Percentiles rank a stretch among this genome's conserved stretches.
Evolutionary conservation across 2,329 filamentous ascomycete genomes (phyloP).

Genomic region (Exophiala sp.): DNA sequence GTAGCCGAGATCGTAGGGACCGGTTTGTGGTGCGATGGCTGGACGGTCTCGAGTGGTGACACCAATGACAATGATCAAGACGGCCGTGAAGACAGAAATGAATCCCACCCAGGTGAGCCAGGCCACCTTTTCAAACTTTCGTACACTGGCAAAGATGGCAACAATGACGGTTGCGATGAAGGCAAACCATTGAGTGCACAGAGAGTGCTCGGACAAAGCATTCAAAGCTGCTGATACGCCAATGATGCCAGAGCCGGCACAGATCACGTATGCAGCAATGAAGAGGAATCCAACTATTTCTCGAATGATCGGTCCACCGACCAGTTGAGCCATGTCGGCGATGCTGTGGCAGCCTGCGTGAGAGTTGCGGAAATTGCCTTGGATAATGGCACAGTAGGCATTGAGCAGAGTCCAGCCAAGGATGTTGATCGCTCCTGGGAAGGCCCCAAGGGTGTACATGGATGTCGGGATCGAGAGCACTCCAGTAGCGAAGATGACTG

Average conservation of each 20-base stretch:
- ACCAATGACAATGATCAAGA: conserved; percentile 12
- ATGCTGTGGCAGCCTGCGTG: conserved; percentile 46
- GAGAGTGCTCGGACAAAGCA: conserved; percentile 38
- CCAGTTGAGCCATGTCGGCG: neutral
- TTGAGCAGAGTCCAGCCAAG: conserved; percentile 47
- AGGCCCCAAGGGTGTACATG: conserved; percentile 45
- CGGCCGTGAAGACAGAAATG: conserved; percentile 31
- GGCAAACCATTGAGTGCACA: conserved; percentile 31
- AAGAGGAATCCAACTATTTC: conserved; percentile 32
- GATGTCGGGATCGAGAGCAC: conserved; percentile 46
- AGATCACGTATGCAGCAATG: conserved; percentile 39
- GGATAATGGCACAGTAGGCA: conserved; percentile 41
- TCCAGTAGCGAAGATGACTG: conserved; percentile 41
- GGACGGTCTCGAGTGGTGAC: conserved; percentile 36
- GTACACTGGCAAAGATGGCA: conserved; percentile 29
- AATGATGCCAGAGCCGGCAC: conserved; percentile 40
- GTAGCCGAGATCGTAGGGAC: conserved; percentile 31
- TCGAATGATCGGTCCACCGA: neutral
- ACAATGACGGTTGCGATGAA: conserved; percentile 29
- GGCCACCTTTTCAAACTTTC: conserved; percentile 31
- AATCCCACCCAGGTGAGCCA: conserved; percentile 60
- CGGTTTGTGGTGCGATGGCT: conserved; percentile 31
- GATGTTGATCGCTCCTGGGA: conserved; percentile 45
- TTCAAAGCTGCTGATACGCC: conserved; percentile 40
- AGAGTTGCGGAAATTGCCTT: conserved; percentile 48